These are phyloP conservation scores for Blastobotrys chiropterorum DNA, from an alignment of 805 yeast species.

Conservation along the genomic window DNA sequence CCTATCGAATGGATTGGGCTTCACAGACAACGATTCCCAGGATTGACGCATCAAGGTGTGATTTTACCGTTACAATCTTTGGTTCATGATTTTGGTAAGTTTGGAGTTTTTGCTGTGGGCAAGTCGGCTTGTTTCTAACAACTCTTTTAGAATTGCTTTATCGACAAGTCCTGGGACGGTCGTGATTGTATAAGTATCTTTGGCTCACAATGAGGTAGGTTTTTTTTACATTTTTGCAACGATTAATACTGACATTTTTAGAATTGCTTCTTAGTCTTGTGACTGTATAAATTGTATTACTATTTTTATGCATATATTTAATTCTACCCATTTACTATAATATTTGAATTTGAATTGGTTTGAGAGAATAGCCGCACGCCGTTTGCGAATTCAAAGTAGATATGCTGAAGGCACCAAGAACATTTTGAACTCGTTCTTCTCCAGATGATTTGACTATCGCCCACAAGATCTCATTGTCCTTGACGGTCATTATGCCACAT, in stretches of 20 bases:
- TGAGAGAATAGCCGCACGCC: background rate
- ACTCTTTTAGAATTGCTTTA: conserved; percentile 12
- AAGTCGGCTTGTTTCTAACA: background rate
- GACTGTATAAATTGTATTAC: conserved; percentile 8
- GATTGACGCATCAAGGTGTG: conserved; percentile 73
- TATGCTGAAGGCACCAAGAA: conserved; percentile 64
- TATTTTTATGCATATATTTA: background rate
- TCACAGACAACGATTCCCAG: conserved; percentile 80
- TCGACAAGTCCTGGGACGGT: conserved; percentile 15
- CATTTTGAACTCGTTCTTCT: conserved; percentile 57
- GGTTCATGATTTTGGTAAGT: conserved; percentile 55
- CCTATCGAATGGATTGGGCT: conserved; percentile 98
- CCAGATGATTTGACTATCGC: conserved; percentile 58
- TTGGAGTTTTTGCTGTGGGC: background rate
- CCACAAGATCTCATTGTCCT: conserved; percentile 71
- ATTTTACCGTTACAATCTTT: conserved; percentile 68
- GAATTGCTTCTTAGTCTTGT: conserved; percentile 15
- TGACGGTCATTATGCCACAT: conserved; percentile 67
- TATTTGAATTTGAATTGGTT: too few species aligned
- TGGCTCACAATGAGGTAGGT: too few species aligned
- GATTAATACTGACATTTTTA: too few species aligned
- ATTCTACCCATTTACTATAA: too few species aligned
- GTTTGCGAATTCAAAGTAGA: conserved; percentile 72
- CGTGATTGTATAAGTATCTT: too few species aligned
- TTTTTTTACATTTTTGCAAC: too few species aligned